Evolutionary conservation across 2,329 filamentous ascomycete species (phyloP), one percentile per base, ranked within the genome.

Genomic region (Paraphaeosphaeria minitans): DNA sequence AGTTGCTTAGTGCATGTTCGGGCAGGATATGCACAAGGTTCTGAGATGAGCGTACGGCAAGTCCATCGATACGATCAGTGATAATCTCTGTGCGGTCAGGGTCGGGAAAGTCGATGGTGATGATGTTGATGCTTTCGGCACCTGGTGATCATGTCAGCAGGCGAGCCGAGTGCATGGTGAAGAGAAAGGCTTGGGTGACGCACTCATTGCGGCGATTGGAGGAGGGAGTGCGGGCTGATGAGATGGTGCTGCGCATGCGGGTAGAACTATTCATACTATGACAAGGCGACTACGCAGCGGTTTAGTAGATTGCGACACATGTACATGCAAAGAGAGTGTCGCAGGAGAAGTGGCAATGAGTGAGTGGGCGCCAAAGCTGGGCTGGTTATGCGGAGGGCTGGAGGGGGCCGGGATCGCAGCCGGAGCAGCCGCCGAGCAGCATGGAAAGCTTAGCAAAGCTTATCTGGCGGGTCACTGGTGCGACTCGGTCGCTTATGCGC

Each of bases 171-270:
- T 42, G 56, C 31, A 53, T 19, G 19, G 43, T 55, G 37, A 45
- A 48, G 37, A 53, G 42, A 51, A 33, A 52, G 42, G 21, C 22
- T 59, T 39, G 46, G 52, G 62, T 68, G 66, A 76, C 74, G 65
- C 76, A 79, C 77, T 74, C 78, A 79, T 79, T 54, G 64, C 75
- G 70, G 57, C 57, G 49, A 54, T 64, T 61, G 67, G 53, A 61
- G 48, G 37, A 55, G 57, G 55, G 61, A 60, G 58, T 55, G 14
- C 31, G 53, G 50, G 48, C 31, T 48, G 27, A 53, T 51, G 21
- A 54, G 48, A 55, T 46, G 52, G 37, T 46, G 63, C 60, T 35
- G 61, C 52, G 51, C 69, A 70, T 68, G 58, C 62, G 61, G 66
- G 9, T 29, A 52, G 27, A 16, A 42, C 21, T 31, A 21, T n/a